phyloP scores from a whole-genome alignment of 2,329 filamentous ascomycete genomes.

The Xylaria sp. region DNA sequence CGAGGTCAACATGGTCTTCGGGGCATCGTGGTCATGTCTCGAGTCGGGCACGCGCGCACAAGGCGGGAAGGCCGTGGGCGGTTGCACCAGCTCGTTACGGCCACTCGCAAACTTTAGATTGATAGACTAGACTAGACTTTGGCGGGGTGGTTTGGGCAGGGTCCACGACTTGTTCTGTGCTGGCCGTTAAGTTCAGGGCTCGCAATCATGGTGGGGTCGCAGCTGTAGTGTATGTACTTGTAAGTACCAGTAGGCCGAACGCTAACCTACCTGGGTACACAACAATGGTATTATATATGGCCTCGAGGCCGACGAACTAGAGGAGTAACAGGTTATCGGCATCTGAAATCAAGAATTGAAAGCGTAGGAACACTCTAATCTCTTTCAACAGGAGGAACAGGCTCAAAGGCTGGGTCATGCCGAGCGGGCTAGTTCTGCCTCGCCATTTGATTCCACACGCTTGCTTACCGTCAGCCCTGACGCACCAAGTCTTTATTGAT shows the following conservation, averaged over 20 bases:
- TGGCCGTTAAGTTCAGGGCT: neutral
- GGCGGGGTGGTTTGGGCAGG: constrained; percentile 21
- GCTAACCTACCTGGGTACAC: constrained; percentile 2
- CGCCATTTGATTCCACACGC: constrained; percentile 4
- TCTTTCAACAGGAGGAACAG: neutral
- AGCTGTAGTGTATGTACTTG: constrained; percentile 1
- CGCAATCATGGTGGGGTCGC: constrained; percentile 22
- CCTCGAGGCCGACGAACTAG: constrained; percentile 18
- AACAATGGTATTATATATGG: constrained; percentile 26
- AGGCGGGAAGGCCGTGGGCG: constrained; percentile 8
- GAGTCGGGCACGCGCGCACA: constrained; percentile 33
- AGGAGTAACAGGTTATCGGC: constrained; percentile 8
- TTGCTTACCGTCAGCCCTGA: constrained; percentile 1
- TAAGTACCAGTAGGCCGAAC: constrained; percentile 29
- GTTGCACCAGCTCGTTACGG: constrained; percentile 24
- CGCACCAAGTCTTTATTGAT: constrained; percentile 12
- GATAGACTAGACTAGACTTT: neutral
- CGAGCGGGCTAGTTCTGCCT: constrained; percentile 21
- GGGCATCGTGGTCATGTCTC: constrained; percentile 56
- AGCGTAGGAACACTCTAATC: neutral
- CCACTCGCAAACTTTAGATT: constrained; percentile 5
- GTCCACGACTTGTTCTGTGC: neutral
- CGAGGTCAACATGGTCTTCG: constrained; percentile 68
- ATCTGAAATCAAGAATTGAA: neutral
- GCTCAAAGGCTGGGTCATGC: constrained; percentile 16